Evolutionary conservation across 1,284 basidiomycete genomes (phyloP).

Genomic region (Cutaneotrichosporon sp.): DNA sequence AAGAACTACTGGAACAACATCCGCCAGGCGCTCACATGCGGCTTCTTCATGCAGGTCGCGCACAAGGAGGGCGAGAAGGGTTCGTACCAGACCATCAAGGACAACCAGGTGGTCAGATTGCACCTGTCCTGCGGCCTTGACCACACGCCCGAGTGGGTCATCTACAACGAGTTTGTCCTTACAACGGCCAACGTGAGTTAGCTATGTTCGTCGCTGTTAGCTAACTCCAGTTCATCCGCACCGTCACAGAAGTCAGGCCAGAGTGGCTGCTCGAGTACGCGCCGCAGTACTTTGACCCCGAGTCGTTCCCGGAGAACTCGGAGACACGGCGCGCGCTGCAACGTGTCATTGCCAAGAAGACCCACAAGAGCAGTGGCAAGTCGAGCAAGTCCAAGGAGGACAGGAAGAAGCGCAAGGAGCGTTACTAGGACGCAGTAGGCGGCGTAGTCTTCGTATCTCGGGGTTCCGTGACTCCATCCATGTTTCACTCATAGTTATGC

Average conservation of each 20-base stretch:
- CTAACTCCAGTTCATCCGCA: slow-evolving; percentile 72
- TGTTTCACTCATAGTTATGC: slow-evolving; percentile 12
- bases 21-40: slow-evolving; percentile 78
- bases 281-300: slow-evolving; percentile 59
- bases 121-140: slow-evolving; percentile 92
- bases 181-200: slow-evolving; percentile 62
- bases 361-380: slow-evolving; percentile 19
- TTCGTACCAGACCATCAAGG: slow-evolving; percentile 82
- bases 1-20: slow-evolving; percentile 75
- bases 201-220: neutral
- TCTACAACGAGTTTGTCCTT: slow-evolving; percentile 97
- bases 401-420: slow-evolving; percentile 36
- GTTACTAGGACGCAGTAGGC: slow-evolving; percentile 10
- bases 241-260: slow-evolving; percentile 78
- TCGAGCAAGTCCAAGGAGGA: slow-evolving; percentile 3
- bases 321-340: slow-evolving; percentile 41
- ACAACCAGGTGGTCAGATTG: slow-evolving; percentile 85
- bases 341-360: slow-evolving; percentile 31
- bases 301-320: slow-evolving; percentile 39
- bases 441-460: neutral
- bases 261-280: slow-evolving; percentile 91
- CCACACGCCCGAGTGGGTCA: slow-evolving; percentile 90
- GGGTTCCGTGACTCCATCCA: neutral
- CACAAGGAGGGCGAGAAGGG: slow-evolving; percentile 92
- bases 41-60: slow-evolving; percentile 98